Evolutionary conservation across 495 filamentous ascomycete species (phyloP).

Genomic region (Choiromyces venosus): DNA sequence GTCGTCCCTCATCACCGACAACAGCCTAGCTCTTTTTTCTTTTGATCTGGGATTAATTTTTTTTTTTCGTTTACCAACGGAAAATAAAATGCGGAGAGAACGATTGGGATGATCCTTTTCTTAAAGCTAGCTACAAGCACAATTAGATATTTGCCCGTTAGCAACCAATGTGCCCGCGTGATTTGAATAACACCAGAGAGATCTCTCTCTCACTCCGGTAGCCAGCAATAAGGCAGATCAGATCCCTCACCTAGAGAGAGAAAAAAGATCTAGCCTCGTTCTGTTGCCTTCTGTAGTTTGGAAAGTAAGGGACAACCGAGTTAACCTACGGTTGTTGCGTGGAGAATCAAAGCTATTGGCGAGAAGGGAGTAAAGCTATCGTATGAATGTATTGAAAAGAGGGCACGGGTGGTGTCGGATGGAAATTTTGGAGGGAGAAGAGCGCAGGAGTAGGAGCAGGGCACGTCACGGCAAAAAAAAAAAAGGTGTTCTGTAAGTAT

Average conservation of each 20-base stretch:
- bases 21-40: background rate
- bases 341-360: background rate
- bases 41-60: background rate
- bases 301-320: background rate
- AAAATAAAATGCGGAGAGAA: background rate
- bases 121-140: background rate
- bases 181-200: background rate
- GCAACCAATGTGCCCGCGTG: background rate
- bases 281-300: background rate
- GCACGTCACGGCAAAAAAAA: background rate
- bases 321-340: background rate
- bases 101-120: background rate
- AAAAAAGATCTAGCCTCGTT: background rate
- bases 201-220: background rate
- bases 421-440: background rate
- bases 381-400: background rate
- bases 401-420: background rate
- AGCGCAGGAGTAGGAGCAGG: background rate
- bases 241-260: background rate
- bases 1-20: constrained; percentile 4
- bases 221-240: background rate
- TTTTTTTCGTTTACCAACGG: background rate
- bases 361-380: background rate
- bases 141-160: background rate
- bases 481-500: background rate